Conservation (phyloP, 306 rosid species). For the Begonia loranthoides region DNA sequence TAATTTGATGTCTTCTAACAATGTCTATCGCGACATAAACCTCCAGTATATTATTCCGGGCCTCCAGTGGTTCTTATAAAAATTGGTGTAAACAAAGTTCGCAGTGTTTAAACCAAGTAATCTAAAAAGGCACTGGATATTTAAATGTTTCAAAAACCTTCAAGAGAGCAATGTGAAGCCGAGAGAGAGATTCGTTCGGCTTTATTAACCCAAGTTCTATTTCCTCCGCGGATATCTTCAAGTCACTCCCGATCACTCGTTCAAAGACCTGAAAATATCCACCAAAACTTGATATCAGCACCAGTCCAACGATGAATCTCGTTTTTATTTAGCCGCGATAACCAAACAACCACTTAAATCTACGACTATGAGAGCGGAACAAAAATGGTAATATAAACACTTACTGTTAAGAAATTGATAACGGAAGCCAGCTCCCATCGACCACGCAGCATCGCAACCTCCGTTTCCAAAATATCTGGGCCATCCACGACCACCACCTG, state of each 20-base stretch:
- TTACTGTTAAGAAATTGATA: conserved; percentile 55
- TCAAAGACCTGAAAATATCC: conserved; percentile 42
- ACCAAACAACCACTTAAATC: too few relatives aligned
- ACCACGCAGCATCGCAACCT: conserved; percentile 28
- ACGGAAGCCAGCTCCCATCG: conserved; percentile 93
- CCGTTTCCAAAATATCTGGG: too few relatives aligned
- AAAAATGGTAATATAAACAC: conserved; percentile 6
- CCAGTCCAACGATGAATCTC: neutral
- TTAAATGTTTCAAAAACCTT: conserved; percentile 29
- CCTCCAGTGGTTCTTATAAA: too few relatives aligned
- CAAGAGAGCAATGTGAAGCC: conserved; percentile 60
- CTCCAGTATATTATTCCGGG: too few relatives aligned
- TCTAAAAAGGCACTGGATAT: too few relatives aligned
- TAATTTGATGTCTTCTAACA: too few relatives aligned
- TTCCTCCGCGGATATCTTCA: conserved; percentile 57
- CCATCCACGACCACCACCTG: too few relatives aligned
- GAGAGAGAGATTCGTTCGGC: conserved; percentile 41
- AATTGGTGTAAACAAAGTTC: too few relatives aligned
- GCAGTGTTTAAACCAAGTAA: too few relatives aligned
- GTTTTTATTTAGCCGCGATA: too few relatives aligned
- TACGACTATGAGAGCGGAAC: too few relatives aligned
- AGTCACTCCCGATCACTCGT: conserved; percentile 38
- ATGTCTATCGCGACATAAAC: too few relatives aligned
- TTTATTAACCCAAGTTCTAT: conserved; percentile 58
- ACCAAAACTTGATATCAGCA: neutral